These are phyloP conservation scores for Hanseniaspora vineae DNA, from an alignment of 805 yeast species.

Conservation along the genomic window DNA sequence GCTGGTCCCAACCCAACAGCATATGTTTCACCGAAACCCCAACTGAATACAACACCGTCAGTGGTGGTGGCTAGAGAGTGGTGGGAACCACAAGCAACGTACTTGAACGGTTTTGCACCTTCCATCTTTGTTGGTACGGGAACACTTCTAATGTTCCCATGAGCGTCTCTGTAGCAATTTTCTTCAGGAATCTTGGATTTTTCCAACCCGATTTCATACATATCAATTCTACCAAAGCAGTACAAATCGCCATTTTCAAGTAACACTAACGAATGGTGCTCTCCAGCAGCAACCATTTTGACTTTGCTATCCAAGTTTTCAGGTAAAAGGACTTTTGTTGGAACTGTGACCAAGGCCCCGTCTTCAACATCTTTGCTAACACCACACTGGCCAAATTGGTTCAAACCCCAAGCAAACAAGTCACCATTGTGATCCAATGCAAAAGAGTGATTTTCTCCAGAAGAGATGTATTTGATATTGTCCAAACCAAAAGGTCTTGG, in stretches of 20 bases:
- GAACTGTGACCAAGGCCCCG: constrained; percentile 68
- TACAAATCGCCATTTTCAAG: constrained; percentile 60
- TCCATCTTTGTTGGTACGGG: constrained; percentile 69
- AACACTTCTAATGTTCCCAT: constrained; percentile 70
- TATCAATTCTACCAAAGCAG: constrained; percentile 85
- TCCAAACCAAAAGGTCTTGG: constrained; percentile 78
- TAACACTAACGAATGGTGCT: constrained; percentile 81
- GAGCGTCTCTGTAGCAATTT: constrained; percentile 58
- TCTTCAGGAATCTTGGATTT: constrained; percentile 54
- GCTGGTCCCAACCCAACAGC: constrained; percentile 89
- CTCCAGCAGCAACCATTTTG: constrained; percentile 72
- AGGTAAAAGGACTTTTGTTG: constrained; percentile 60
- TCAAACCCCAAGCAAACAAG: constrained; percentile 87
- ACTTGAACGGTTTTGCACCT: constrained; percentile 42
- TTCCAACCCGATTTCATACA: constrained; percentile 68
- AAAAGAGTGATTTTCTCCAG: constrained; percentile 94
- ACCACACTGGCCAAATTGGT: constrained; percentile 96
- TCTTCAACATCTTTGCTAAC: constrained; percentile 65
- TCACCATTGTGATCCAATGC: constrained; percentile 66
- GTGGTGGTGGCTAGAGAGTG: constrained; percentile 78
- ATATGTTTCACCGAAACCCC: constrained; percentile 98
- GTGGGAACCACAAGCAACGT: constrained; percentile 77
- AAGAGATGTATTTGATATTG: constrained; percentile 66
- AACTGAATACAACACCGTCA: constrained; percentile 78
- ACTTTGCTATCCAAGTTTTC: constrained; percentile 29